Percentiles rank a stretch among this genome's conserved stretches.
These are phyloP conservation scores for Termitomyces sp. DNA, from an alignment of 768 basidiomycete species.

Conservation along the genomic window DNA sequence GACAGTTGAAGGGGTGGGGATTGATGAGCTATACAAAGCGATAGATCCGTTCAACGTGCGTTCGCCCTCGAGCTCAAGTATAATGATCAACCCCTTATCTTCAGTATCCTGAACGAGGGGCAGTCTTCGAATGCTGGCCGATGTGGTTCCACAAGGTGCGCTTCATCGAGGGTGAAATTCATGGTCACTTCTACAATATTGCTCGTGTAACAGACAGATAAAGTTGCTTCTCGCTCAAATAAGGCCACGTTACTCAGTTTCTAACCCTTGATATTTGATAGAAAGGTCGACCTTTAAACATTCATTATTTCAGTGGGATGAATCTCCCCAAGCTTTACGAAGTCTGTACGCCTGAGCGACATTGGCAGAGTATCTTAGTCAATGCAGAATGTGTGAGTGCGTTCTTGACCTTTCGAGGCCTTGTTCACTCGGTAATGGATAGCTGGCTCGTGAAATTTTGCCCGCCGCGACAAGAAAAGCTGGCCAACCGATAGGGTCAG, in stretches of 20 bases:
- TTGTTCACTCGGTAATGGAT: neutral
- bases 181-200: neutral
- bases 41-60: conserved; percentile 74
- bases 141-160: conserved; percentile 76
- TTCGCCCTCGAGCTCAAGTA: conserved; percentile 4
- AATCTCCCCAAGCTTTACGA: conserved; percentile 57
- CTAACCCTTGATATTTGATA: conserved; percentile 30
- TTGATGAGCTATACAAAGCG: conserved; percentile 58
- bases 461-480: conserved; percentile 62
- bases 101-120: conserved; percentile 68
- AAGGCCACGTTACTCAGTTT: neutral
- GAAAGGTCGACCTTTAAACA: conserved; percentile 71
- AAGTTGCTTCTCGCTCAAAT: conserved; percentile 33
- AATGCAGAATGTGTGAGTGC: conserved; percentile 53
- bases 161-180: neutral
- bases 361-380: conserved; percentile 63
- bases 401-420: neutral
- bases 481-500: conserved; percentile 45
- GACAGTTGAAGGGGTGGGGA: conserved; percentile 59
- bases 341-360: conserved; percentile 53
- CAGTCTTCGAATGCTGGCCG: conserved; percentile 74
- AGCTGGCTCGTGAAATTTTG: conserved; percentile 62
- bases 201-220: conserved; percentile 53
- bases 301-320: conserved; percentile 61
- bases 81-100: neutral